A percentile compares a stretch with the other conserved stretches of the same genome.
These are phyloP conservation scores for Artemisia tridentata DNA, from an alignment of 129 eudicot species.

Conservation along the genomic window DNA sequence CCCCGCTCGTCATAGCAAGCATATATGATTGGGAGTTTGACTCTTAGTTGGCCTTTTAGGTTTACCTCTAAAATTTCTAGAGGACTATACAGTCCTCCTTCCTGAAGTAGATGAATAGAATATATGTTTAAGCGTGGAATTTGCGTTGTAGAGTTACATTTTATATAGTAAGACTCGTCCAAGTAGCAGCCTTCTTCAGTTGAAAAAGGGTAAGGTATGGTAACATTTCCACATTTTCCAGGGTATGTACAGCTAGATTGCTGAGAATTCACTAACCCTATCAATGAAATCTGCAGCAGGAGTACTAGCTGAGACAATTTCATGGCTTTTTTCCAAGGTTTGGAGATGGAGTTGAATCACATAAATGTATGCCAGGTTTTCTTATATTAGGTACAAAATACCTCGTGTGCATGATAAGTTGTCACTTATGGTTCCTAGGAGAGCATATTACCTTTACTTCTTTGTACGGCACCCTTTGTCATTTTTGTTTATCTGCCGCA, in stretches of 20 bases:
- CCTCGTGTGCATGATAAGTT: neutral
- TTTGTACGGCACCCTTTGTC: conserved; percentile 12
- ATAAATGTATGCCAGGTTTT: neutral
- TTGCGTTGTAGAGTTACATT: conserved; percentile 18
- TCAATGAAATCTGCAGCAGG: neutral
- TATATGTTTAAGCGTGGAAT: conserved; percentile 4
- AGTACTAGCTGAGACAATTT: neutral
- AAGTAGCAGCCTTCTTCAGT: conserved; percentile 26
- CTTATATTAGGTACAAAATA: conserved; percentile 3
- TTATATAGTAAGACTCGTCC: conserved; percentile 19
- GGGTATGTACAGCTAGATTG: conserved; percentile 5
- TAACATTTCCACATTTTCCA: conserved; percentile 24
- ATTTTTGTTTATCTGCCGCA: conserved; percentile 2
- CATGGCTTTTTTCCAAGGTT: conserved; percentile 2
- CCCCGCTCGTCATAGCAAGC: conserved; percentile 22
- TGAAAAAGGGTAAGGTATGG: conserved; percentile 34
- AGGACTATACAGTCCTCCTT: no score
- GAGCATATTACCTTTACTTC: neutral
- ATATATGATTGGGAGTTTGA: conserved; percentile 19
- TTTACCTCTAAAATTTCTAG: conserved; percentile 21
- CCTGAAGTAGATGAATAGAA: neutral
- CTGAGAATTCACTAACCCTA: neutral
- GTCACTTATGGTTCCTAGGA: conserved; percentile 14
- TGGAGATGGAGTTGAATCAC: neutral
- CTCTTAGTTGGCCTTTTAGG: conserved; percentile 21